phyloP scores from a whole-genome alignment of 441 rosid genomes.

The Oxalis stricta region DNA sequence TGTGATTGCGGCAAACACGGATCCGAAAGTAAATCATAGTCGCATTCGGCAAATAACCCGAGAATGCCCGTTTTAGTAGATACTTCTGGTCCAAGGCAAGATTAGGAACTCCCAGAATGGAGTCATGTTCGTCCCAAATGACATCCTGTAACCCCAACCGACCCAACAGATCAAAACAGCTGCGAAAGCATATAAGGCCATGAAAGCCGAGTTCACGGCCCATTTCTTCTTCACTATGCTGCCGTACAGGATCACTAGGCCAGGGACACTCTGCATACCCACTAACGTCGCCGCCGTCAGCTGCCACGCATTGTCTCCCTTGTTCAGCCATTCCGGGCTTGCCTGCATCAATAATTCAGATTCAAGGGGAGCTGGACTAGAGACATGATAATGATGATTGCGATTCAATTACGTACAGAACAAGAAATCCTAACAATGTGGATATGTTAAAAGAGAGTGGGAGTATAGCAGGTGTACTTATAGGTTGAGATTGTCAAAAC shows the following conservation, averaged over 20 bases:
- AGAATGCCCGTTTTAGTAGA: slow-evolving; percentile 11
- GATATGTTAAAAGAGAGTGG: no score
- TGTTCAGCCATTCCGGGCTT: slow-evolving; percentile 37
- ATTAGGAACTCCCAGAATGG: slow-evolving; percentile 29
- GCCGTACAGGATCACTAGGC: slow-evolving; percentile 44
- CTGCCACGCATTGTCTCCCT: slow-evolving; percentile 53
- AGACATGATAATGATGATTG: no score
- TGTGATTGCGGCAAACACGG: slow-evolving; percentile 40
- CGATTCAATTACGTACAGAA: no score
- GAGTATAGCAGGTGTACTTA: no score
- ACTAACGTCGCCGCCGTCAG: slow-evolving; percentile 48
- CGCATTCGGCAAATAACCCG: slow-evolving; percentile 25
- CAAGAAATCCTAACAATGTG: no score
- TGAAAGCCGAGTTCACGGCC: slow-evolving; percentile 51
- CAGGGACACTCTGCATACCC: slow-evolving; percentile 43
- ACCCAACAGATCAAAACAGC: slow-evolving; percentile 34
- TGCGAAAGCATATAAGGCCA: slow-evolving; percentile 52
- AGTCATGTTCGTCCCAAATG: slow-evolving; percentile 26
- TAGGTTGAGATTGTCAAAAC: no score
- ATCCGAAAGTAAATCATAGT: slow-evolving; percentile 40
- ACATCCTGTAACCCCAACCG: slow-evolving; percentile 44
- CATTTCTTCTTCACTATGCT: slow-evolving; percentile 41
- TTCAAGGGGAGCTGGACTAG: slow-evolving; percentile 22
- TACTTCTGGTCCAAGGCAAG: slow-evolving; percentile 20
- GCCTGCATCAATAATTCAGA: slow-evolving; percentile 21